Evolutionary conservation across 208 protist species (phyloP).

Genomic region (Wallacemonas sp.): DNA sequence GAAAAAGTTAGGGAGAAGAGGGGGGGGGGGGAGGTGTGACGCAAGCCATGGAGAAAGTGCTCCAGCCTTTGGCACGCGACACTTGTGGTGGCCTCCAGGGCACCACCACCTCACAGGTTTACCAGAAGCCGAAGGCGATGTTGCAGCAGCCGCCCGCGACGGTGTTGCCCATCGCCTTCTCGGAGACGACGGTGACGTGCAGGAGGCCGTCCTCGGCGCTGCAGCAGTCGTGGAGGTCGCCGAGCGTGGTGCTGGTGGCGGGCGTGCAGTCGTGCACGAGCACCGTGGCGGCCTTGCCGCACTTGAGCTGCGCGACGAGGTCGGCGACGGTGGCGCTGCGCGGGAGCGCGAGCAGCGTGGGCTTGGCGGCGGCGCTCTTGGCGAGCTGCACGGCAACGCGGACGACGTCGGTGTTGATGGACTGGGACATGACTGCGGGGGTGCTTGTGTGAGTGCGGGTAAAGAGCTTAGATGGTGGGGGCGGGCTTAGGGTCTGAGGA

Average conservation of each 20-base stretch:
- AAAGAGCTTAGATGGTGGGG: background rate
- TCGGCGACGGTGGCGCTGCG: conserved; percentile 22
- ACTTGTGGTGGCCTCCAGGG: too few relatives aligned
- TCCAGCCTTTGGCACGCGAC: too few relatives aligned
- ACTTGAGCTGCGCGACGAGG: conserved; percentile 5
- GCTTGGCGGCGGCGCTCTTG: conserved; percentile 16
- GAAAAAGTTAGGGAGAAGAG: too few relatives aligned
- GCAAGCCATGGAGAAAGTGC: too few relatives aligned
- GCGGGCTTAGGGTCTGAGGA: background rate
- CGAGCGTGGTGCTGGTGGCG: conserved; percentile 16
- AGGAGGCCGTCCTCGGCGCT: conserved; percentile 29
- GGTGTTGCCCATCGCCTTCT: conserved; percentile 19
- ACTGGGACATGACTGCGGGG: conserved; percentile 2
- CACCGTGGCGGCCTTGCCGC: conserved; percentile 20
- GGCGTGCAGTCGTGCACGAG: conserved; percentile 28
- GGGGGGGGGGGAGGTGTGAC: too few relatives aligned
- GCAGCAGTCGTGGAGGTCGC: conserved; percentile 30
- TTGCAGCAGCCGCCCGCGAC: background rate
- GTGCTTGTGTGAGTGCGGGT: background rate
- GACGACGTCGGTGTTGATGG: background rate
- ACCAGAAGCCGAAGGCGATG: background rate
- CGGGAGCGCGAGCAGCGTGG: conserved; percentile 25
- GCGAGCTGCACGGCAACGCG: conserved; percentile 20
- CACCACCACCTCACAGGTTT: background rate
- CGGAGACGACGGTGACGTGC: conserved; percentile 22